These are phyloP conservation scores for Arachnomyces sp. DNA, from an alignment of 2,329 filamentous ascomycete species.

Conservation along the genomic window DNA sequence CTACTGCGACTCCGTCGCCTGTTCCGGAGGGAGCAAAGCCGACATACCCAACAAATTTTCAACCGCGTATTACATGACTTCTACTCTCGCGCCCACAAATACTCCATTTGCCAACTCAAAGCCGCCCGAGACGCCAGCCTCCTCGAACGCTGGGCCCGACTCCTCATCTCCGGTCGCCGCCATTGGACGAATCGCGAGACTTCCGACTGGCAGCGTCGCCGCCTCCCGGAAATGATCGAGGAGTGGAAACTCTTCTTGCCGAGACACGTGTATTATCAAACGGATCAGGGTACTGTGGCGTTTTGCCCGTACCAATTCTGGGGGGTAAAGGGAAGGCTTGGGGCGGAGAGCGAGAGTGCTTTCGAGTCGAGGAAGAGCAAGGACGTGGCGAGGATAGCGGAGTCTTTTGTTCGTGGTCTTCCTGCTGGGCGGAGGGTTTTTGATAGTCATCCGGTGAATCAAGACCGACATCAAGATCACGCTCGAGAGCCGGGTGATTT, in stretches of 20 bases:
- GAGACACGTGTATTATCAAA: conserved; percentile 28
- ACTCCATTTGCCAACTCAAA: conserved; percentile 1
- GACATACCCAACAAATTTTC: too few relatives aligned
- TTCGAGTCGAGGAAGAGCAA: conserved; percentile 7
- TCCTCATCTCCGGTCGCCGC: conserved; percentile 9
- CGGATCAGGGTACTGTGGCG: conserved; percentile 32
- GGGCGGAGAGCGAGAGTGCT: conserved; percentile 10
- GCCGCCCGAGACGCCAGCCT: conserved; percentile 3
- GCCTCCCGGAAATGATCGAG: conserved; percentile 38
- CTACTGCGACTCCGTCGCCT: background rate
- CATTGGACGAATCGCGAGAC: conserved; percentile 12
- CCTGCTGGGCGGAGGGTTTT: too few relatives aligned
- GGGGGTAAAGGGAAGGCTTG: conserved; percentile 14
- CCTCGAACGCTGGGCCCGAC: conserved; percentile 12
- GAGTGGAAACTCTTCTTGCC: conserved; percentile 45
- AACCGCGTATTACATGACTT: too few relatives aligned
- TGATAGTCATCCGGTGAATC: too few relatives aligned
- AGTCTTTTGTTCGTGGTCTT: too few relatives aligned
- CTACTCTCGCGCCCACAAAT: too few relatives aligned
- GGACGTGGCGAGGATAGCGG: background rate
- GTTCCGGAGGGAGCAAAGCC: too few relatives aligned
- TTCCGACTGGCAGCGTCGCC: conserved; percentile 23
- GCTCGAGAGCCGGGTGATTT: too few relatives aligned
- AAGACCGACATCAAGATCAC: conserved; percentile 14
- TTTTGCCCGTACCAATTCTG: conserved; percentile 24